Evolutionary conservation across 345 rosid genomes (phyloP), one percentile per base, ranked within the genome.

Genomic region (Dipteronia sinensis): DNA sequence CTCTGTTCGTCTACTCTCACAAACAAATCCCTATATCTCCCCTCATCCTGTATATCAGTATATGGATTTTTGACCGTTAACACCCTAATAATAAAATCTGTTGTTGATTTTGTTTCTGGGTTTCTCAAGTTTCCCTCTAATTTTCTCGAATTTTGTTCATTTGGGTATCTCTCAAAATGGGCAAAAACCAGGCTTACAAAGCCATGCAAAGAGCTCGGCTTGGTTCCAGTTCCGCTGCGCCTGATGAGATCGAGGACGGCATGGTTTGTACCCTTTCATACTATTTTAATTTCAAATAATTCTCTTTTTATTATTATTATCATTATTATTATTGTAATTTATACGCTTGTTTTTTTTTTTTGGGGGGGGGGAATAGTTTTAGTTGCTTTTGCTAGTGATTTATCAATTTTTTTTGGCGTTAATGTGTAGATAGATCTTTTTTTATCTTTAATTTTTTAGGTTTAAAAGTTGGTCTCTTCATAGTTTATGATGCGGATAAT

Each of bases 151-250:
- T 68, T 76, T 55, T 4, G 34, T 20, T 51, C 15, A 42, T n/a
- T 69, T 71, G 81, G 75, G 71, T 75, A 49, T 31, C 56, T 55
- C 67, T 73, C 62, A 85, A 84, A 58, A 95, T 97, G 99, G 99
- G 99, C 73, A 94, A 97, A 87, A 97, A 94, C 82, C 99, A 97
- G 84, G 93, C 98, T 49, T 91, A 94, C 94, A 97, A 97, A 82
- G 94, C 99, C 78, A 94, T 97, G 99, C 99, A 97, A 90, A 89
- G 91, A 87, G 82, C 99, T 27, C 87, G 91, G 90, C 82, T 90
- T 65, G 99, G 98, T 63, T 88, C 98, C 46, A 78, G 85, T 90
- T 91, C 98, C 22, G 98, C 87, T 2, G 94, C 82, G 27, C 95
- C 98, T 11, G 98, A 94, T 1, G 98, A 90, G 87, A 83, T 94